Percentiles rank a stretch among this genome's conserved stretches.
Conservation (phyloP, 768 basidiomycete genomes). For the Mycena vulgaris region DNA sequence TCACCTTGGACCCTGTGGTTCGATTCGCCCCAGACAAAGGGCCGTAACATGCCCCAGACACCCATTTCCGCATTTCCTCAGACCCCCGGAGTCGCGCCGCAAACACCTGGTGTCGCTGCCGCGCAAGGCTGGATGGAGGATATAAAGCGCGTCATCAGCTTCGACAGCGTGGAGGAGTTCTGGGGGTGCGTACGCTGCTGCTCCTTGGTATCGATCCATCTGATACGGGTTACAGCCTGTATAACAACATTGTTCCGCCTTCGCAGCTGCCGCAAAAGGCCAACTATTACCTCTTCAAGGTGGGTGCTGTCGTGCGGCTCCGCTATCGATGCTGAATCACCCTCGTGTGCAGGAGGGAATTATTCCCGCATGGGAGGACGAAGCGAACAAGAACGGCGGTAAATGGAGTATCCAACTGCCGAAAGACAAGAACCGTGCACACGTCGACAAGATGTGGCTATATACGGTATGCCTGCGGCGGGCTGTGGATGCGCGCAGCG, state of each 20-base stretch:
- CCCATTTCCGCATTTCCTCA: constrained; percentile 84
- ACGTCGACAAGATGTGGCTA: constrained; percentile 97
- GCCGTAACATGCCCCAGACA: constrained; percentile 89
- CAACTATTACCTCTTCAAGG: constrained; percentile 99
- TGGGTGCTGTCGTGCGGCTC: constrained; percentile 48
- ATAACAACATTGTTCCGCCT: constrained; percentile 98
- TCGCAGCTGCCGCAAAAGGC: constrained; percentile 94
- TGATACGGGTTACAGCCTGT: constrained; percentile 67
- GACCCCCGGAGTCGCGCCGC: constrained; percentile 70
- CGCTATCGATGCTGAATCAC: constrained; percentile 23
- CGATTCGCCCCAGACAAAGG: constrained; percentile 94
- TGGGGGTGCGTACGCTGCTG: constrained; percentile 84
- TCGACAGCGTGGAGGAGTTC: constrained; percentile 98
- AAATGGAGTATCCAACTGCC: constrained; percentile 99
- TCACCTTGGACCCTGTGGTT: constrained; percentile 99
- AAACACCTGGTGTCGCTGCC: constrained; percentile 80
- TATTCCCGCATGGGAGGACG: constrained; percentile 98
- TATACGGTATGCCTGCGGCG: constrained; percentile 77
- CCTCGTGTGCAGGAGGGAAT: constrained; percentile 81
- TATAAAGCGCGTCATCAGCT: constrained; percentile 95
- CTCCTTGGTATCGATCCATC: constrained; percentile 17
- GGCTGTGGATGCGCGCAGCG: constrained; percentile 1
- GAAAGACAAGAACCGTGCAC: constrained; percentile 88
- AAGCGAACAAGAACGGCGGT: constrained; percentile 96
- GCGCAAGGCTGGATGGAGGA: constrained; percentile 99